Evolutionary conservation across 192 early-diverging fungal genomes (phyloP).

Genomic region (Coemansia erecta): DNA sequence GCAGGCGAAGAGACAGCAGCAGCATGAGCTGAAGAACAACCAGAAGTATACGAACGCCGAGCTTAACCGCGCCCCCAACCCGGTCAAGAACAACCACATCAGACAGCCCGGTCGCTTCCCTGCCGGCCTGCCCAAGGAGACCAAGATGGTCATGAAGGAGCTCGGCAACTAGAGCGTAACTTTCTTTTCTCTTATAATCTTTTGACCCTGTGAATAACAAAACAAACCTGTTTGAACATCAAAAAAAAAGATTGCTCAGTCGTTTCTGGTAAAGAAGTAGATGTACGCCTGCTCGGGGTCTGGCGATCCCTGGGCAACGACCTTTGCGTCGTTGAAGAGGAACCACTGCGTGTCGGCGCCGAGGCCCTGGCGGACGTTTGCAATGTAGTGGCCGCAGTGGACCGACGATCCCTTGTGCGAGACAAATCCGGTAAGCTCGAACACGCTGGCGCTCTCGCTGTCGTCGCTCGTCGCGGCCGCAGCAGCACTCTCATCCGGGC

Average conservation of each 20-base stretch:
- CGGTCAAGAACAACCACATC: slow-evolving; percentile 19
- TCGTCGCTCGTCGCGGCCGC: slow-evolving; percentile 8
- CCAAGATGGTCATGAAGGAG: slow-evolving; percentile 25
- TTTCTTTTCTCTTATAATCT: neutral
- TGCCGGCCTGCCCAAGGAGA: slow-evolving; percentile 31
- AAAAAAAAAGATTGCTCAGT: neutral
- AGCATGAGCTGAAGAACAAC: slow-evolving; percentile 8
- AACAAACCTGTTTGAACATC: neutral
- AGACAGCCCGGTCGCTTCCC: slow-evolving; percentile 37
- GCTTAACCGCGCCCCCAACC: slow-evolving; percentile 15
- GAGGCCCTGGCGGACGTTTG: slow-evolving; percentile 64
- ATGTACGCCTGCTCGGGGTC: slow-evolving; percentile 69
- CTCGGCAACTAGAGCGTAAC: neutral
- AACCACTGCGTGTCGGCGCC: slow-evolving; percentile 71
- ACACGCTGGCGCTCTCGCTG: slow-evolving; percentile 11
- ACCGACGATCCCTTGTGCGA: slow-evolving; percentile 95
- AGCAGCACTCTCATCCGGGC: neutral
- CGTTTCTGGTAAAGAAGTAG: slow-evolving; percentile 61
- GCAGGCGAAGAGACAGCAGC: slow-evolving; percentile 25
- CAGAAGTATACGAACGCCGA: slow-evolving; percentile 22
- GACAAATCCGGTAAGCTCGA: slow-evolving; percentile 73
- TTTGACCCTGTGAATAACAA: slow-evolving; percentile 6
- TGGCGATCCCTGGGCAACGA: slow-evolving; percentile 67
- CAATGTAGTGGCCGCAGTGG: slow-evolving; percentile 96
- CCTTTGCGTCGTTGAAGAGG: slow-evolving; percentile 96